Evolutionary conservation across 148 eudicot species (phyloP), one percentile per base, ranked within the genome.

Genomic region (Salicornia ramosissima): DNA sequence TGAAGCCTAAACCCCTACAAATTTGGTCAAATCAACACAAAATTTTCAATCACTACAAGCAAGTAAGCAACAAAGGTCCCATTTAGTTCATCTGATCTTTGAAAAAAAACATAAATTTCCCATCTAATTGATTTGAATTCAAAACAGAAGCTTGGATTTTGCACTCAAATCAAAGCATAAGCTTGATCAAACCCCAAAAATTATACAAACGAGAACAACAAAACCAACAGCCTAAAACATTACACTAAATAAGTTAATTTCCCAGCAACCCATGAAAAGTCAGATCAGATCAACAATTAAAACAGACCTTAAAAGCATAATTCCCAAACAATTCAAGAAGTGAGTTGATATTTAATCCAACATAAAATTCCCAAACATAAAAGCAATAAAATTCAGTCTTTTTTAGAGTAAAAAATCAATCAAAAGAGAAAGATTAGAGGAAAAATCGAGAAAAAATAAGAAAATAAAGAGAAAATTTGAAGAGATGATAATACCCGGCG

Each of bases 401-500:
- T 13, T 57, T 57, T 5, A 19, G 28, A 2, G 14, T 29, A 12
- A 4, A 13, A 63, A 29, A 46, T 40, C 12, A 42, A 63, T 40
- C 26, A 10, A 71, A 62, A 25, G 2, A 4, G 52, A 11, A 6
- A 46, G 29, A 45, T 24, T 14, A 9, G 1, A 2, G 4, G 7
- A 31, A 50, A 33, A 24, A n/a, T n/a, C n/a, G 12, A 54, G 11
- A 5, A 30, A 16, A 36, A 19, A 21, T 21, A n/a, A 54, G 28
- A 26, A 19, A 59, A 66, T 40, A 67, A 65, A 31, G 53, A 25
- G 64, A 42, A 67, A 19, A 34, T 47, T 28, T 39, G 54, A 18
- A 46, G 29, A 30, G 36, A 28, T n/a, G 7, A 33, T 64, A 59
- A 57, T 80, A 93, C 98, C 77, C 98, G 85, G 58, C 98, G 86